Conservation (phyloP, 1,284 basidiomycete genomes). For the Puccinia horiana region DNA sequence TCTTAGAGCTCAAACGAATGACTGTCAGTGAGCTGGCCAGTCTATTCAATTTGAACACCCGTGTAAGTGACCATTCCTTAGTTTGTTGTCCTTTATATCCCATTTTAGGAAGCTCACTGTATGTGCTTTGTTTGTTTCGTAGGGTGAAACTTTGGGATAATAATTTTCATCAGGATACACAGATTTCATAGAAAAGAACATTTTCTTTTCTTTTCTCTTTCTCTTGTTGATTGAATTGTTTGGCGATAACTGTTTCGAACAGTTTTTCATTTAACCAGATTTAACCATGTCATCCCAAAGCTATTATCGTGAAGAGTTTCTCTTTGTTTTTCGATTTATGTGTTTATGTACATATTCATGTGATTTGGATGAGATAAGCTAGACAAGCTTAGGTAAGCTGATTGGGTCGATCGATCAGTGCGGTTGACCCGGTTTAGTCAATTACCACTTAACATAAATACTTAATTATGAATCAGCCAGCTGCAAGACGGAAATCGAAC, state of each 20-base stretch:
- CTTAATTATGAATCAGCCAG: neutral
- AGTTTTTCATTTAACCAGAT: no score
- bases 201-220: neutral
- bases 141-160: neutral
- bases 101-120: neutral
- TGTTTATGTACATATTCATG: no score
- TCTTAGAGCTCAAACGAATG: neutral
- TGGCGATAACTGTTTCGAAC: no score
- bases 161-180: neutral
- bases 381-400: no score
- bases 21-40: conserved; percentile 14
- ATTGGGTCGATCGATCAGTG: no score
- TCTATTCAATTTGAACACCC: conserved; percentile 4
- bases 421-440: no score
- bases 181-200: neutral
- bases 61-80: neutral
- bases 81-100: neutral
- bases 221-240: no score
- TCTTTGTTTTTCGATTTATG: no score
- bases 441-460: no score
- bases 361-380: no score
- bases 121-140: neutral
- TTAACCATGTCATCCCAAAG: no score
- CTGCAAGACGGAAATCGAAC: neutral
- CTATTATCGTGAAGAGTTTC: no score